A percentile compares a stretch with the other conserved stretches of the same genome.
These are phyloP conservation scores for Penicillium desertorum DNA, from an alignment of 495 filamentous ascomycete species.

Conservation along the genomic window DNA sequence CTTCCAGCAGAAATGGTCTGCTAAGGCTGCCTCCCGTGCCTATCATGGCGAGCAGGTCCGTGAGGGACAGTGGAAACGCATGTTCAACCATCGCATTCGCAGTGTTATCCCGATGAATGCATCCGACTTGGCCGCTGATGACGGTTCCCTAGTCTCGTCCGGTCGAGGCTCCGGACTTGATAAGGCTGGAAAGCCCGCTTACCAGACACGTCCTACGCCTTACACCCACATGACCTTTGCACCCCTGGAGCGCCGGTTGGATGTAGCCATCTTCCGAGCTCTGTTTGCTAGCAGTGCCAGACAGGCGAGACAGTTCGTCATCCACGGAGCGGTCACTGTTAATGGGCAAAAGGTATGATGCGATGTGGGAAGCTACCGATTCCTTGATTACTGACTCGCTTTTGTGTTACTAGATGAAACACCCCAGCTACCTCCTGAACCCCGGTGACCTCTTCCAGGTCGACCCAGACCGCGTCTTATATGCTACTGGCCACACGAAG, in stretches of 20 bases:
- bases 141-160: slow-evolving; percentile 76
- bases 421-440: slow-evolving; percentile 93
- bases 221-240: slow-evolving; percentile 93
- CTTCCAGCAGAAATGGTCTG: slow-evolving; percentile 97
- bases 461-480: slow-evolving; percentile 81
- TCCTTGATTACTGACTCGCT: slow-evolving; percentile 8
- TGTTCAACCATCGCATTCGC: slow-evolving; percentile 77
- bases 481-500: slow-evolving; percentile 77
- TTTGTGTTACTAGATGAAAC: slow-evolving; percentile 64
- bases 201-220: slow-evolving; percentile 52
- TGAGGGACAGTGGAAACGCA: slow-evolving; percentile 86
- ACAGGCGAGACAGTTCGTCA: slow-evolving; percentile 90
- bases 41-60: slow-evolving; percentile 95
- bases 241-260: slow-evolving; percentile 84
- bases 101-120: slow-evolving; percentile 84
- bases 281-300: slow-evolving; percentile 93
- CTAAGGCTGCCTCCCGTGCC: slow-evolving; percentile 75
- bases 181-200: slow-evolving; percentile 5
- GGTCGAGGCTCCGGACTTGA: slow-evolving; percentile 77
- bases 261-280: slow-evolving; percentile 87
- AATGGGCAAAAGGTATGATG: slow-evolving; percentile 85
- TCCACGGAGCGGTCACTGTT: slow-evolving; percentile 90
- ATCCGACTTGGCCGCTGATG: slow-evolving; percentile 66
- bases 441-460: slow-evolving; percentile 98
- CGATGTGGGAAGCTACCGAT: background rate